Conservation (phyloP, 73 alveolate genomes). For the Tetrahymena elliotti region DNA sequence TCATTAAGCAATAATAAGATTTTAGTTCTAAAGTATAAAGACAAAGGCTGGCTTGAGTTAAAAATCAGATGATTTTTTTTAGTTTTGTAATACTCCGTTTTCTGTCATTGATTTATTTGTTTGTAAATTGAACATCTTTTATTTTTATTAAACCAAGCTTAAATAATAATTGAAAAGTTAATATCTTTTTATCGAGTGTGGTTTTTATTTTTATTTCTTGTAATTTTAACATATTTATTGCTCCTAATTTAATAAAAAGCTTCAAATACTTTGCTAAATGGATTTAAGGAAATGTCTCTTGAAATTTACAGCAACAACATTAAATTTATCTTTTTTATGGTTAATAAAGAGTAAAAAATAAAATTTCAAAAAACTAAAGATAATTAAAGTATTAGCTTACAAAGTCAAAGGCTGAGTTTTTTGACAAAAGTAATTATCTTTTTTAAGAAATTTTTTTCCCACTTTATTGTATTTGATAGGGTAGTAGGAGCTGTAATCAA, state of each 20-base stretch:
- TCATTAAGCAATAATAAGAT: background rate
- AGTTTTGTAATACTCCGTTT: background rate
- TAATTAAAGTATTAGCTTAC: background rate
- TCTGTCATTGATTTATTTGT: background rate
- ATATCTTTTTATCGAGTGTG: background rate
- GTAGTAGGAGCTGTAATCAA: background rate
- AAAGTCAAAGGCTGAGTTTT: background rate
- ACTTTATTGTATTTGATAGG: background rate
- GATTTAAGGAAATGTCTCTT: background rate
- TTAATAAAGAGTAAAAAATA: background rate
- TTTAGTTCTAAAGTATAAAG: background rate
- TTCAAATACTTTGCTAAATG: background rate
- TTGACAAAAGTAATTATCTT: background rate
- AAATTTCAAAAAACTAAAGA: background rate
- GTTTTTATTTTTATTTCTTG: background rate
- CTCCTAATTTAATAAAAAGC: background rate
- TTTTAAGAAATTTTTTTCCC: background rate
- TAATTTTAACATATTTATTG: background rate
- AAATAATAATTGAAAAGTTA: background rate
- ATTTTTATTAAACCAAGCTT: too few species aligned
- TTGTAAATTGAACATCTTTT: too few species aligned
- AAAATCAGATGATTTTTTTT: background rate
- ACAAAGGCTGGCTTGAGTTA: background rate
- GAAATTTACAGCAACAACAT: background rate
- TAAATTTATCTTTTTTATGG: background rate